Conservation (phyloP, 2,329 filamentous ascomycete species). For the Chaetomium globosum region DNA sequence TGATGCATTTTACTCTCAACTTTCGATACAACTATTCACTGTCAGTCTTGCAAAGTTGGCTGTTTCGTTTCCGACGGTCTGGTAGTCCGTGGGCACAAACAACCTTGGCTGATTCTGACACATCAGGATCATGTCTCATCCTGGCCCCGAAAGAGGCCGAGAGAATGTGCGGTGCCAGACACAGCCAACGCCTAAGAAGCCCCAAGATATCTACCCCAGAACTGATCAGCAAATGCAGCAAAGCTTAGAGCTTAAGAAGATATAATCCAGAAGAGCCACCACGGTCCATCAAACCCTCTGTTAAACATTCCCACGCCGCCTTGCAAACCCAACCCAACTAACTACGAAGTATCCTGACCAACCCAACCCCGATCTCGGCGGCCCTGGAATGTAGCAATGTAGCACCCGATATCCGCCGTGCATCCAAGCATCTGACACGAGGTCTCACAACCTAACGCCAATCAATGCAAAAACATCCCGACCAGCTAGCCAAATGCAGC, state of each 20-base stretch:
- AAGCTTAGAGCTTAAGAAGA: background rate
- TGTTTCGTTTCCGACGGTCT: background rate
- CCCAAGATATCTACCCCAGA: background rate
- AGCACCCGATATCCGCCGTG: constrained; percentile 7
- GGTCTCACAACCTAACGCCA: constrained; percentile 8
- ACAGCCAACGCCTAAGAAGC: background rate
- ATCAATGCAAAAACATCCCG: background rate
- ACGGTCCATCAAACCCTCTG: no score
- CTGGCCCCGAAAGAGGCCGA: background rate
- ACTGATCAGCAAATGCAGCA: background rate
- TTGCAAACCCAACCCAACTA: background rate
- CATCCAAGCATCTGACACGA: constrained; percentile 18
- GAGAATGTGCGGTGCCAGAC: background rate
- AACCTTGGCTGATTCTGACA: background rate
- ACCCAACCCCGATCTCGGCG: constrained; percentile 4
- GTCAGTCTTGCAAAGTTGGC: background rate
- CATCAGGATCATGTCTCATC: background rate
- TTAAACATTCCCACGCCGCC: background rate
- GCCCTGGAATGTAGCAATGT: background rate
- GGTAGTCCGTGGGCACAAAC: background rate
- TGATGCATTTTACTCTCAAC: background rate
- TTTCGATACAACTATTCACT: background rate
- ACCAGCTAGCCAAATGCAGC: background rate
- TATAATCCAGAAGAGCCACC: no score
- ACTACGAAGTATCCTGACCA: background rate